Conservation (phyloP, 345 rosid species). For the Salix brachista region DNA sequence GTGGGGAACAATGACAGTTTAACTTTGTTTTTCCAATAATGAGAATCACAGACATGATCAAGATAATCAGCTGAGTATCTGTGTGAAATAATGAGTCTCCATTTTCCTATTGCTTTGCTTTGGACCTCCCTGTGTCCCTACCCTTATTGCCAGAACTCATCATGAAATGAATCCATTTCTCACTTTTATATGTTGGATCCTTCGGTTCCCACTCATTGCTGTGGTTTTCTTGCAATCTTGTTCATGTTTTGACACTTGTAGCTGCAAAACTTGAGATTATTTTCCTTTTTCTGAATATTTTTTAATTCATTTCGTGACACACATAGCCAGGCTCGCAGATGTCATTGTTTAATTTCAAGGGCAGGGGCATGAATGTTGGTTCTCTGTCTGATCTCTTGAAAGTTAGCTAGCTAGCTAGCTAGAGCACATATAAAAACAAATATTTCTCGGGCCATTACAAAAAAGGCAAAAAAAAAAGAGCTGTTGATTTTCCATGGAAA, state of each 20-base stretch:
- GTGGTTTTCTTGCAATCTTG: constrained; percentile 30
- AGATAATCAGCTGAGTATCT: constrained; percentile 49
- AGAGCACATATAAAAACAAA: background rate
- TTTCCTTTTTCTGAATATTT: background rate
- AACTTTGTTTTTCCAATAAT: constrained; percentile 42
- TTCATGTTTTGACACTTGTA: constrained; percentile 20
- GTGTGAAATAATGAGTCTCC: constrained; percentile 55
- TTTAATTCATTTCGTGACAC: background rate
- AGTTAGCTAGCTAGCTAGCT: background rate
- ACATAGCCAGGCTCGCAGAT: background rate
- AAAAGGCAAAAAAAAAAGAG: constrained; percentile 17
- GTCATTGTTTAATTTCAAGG: background rate
- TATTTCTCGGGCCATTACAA: constrained; percentile 28
- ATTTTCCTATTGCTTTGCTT: constrained; percentile 41
- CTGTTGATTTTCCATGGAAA: constrained; percentile 28
- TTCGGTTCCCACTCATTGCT: constrained; percentile 25
- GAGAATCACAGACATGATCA: constrained; percentile 42
- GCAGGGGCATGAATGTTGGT: background rate
- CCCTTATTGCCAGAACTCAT: constrained; percentile 19
- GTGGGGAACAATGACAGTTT: constrained; percentile 24
- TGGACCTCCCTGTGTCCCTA: constrained; percentile 33
- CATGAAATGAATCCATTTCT: constrained; percentile 31
- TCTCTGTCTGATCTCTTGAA: background rate
- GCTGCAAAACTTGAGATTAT: constrained; percentile 1
- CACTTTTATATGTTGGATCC: constrained; percentile 34